phyloP scores from a whole-genome alignment of 257 asterid species.

The Mentha longifolia region DNA sequence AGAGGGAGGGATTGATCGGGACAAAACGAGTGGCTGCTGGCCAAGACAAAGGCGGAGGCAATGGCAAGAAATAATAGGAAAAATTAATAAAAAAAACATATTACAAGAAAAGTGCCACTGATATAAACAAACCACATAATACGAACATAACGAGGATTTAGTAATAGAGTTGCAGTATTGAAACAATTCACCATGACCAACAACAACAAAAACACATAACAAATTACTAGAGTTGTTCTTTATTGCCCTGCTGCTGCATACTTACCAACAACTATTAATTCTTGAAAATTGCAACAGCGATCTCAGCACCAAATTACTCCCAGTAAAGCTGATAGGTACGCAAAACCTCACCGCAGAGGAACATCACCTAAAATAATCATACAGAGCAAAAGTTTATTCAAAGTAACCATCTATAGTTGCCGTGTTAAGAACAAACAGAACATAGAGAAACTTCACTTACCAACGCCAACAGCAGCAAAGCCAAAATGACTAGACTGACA shows the following conservation, averaged over 20 bases:
- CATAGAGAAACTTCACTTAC: not conserved
- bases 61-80: too few species aligned
- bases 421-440: not conserved
- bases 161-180: not conserved
- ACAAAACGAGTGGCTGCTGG: too few species aligned
- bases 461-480: not conserved
- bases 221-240: not conserved
- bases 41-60: too few species aligned
- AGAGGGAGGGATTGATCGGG: too few species aligned
- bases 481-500: not conserved
- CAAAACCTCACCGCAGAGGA: not conserved
- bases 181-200: not conserved
- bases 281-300: not conserved
- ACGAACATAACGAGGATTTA: not conserved
- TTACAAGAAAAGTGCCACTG: not conserved
- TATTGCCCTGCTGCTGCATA: not conserved
- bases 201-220: constrained; percentile 1
- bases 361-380: not conserved
- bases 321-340: not conserved
- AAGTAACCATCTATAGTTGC: not conserved
- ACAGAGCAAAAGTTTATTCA: not conserved
- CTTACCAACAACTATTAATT: constrained; percentile 5
- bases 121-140: constrained; percentile 1
- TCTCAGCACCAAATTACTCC: not conserved
- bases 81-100: too few species aligned